These are phyloP conservation scores for Plasmodium gallinaceum DNA, from an alignment of 169 alveolate species.

Conservation along the genomic window DNA sequence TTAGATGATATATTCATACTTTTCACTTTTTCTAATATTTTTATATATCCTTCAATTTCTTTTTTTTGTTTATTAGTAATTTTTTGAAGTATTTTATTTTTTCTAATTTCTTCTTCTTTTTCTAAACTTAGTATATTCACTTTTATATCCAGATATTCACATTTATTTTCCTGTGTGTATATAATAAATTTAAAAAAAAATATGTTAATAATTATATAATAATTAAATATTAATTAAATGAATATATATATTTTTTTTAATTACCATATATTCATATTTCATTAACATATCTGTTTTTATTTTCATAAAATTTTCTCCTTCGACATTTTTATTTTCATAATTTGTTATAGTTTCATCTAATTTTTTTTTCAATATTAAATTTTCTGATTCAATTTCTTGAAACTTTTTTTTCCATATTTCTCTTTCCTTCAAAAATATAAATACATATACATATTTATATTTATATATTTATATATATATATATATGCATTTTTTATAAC, in stretches of 20 bases:
- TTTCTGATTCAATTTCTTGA: slow-evolving; percentile 28
- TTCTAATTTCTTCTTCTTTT: slow-evolving; percentile 37
- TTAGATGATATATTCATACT: slow-evolving; percentile 28
- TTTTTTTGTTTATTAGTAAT: slow-evolving; percentile 44
- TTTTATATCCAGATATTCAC: slow-evolving; percentile 22
- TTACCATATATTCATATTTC: slow-evolving; percentile 57
- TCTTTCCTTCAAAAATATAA: slow-evolving; percentile 41
- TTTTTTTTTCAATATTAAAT: slow-evolving; percentile 13
- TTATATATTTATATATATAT: slow-evolving; percentile 2
- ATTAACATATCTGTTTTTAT: slow-evolving; percentile 28
- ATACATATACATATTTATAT: background rate
- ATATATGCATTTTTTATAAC: background rate
- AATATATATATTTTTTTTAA: background rate
- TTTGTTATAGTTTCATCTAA: slow-evolving; percentile 14
- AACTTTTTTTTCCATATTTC: slow-evolving; percentile 63
- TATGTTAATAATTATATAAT: background rate
- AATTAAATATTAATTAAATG: background rate
- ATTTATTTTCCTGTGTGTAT: slow-evolving; percentile 16
- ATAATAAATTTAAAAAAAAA: background rate
- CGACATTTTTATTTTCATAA: slow-evolving; percentile 8
- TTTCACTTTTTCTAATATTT: slow-evolving; percentile 59
- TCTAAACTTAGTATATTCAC: slow-evolving; percentile 29
- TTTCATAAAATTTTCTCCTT: background rate
- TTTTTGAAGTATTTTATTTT: slow-evolving; percentile 24
- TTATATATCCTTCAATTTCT: slow-evolving; percentile 61